Base-by-base conservation (phyloP, 805 yeast genomes). In the Ogataea dorogensis region DNA sequence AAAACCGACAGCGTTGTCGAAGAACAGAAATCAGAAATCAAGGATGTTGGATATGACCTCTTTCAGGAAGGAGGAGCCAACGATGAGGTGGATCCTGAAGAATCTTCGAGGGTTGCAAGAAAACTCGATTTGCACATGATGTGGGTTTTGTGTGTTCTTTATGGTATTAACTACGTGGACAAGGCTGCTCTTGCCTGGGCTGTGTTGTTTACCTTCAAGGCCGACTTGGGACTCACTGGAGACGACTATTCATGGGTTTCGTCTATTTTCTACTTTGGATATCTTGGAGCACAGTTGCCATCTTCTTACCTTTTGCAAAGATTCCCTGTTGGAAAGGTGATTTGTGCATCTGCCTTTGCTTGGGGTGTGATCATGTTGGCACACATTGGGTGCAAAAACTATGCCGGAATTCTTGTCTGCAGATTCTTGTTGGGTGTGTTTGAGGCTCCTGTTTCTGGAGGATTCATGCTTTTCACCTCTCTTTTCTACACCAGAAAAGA, bases 221-320 rank as follows among this genome's bases (percentile, higher is more conserved):
- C 40, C 19, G 73, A 65, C 39, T 46, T 64, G 36, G 40, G 58
- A 12, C 35, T 37, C 11, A 17, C 14, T 3, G 69, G 74, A 20
- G 45, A 46, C 18, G 50, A 60, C 33, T 71, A 64, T 40, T 53
- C 68, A 11, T 70, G 75, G 74, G 60, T 59, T 25, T 55, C 65
- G 16, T 47, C 65, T 16, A 51, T 56, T 8, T 59, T 59, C 31
- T 56, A 56, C 33, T 36, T 71, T 18, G 75, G 75, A 15, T 75
- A 73, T 49, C 49, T 75, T 41, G 60, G 59, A 5, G 71, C 69
- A 39, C 71, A 67, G 34, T 63, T 61, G 31, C 78, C 78, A 6
- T 66, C 73, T 3, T 54, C 61, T 10, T 47, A 53, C 17, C 54
- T 56, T 33, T 64, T 79, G 28, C 83, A 79, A 46, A 67, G 61